These are phyloP conservation scores for Chaetomiaceae sp. DNA, from an alignment of 2,329 filamentous ascomycete genomes.

Conservation along the genomic window DNA sequence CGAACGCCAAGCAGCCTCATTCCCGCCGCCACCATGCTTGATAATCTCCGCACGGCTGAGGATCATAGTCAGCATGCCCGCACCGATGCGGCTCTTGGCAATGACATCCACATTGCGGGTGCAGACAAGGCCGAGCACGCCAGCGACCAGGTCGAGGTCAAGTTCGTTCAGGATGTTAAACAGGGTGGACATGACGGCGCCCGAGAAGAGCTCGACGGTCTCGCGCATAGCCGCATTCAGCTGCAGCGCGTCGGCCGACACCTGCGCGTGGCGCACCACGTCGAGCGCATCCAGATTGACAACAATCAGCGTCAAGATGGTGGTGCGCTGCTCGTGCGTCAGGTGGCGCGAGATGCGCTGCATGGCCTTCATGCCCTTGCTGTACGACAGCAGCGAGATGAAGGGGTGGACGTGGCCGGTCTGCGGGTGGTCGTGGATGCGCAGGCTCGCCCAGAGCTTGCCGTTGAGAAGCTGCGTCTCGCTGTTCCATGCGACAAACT, in stretches of 20 bases:
- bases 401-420: conserved; percentile 65
- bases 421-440: conserved; percentile 82
- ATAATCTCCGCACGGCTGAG: conserved; percentile 89
- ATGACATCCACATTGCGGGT: conserved; percentile 80
- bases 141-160: conserved; percentile 83
- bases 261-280: conserved; percentile 75
- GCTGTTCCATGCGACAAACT: conserved; percentile 74
- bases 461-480: conserved; percentile 65
- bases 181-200: conserved; percentile 81
- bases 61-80: conserved; percentile 88
- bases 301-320: conserved; percentile 91
- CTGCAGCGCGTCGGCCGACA: conserved; percentile 63
- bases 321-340: conserved; percentile 85
- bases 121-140: conserved; percentile 77
- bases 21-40: conserved; percentile 69
- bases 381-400: conserved; percentile 88
- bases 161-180: conserved; percentile 89
- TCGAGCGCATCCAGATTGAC: conserved; percentile 89
- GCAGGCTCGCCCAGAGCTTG: conserved; percentile 77
- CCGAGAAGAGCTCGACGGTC: conserved; percentile 85
- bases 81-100: conserved; percentile 78
- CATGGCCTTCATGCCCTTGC: conserved; percentile 94
- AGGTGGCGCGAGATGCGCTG: conserved; percentile 93
- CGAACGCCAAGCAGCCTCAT: conserved; percentile 69
- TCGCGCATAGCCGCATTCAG: conserved; percentile 76